phyloP scores from a whole-genome alignment of 805 yeast species.

The Metschnikowia amazonensis region DNA sequence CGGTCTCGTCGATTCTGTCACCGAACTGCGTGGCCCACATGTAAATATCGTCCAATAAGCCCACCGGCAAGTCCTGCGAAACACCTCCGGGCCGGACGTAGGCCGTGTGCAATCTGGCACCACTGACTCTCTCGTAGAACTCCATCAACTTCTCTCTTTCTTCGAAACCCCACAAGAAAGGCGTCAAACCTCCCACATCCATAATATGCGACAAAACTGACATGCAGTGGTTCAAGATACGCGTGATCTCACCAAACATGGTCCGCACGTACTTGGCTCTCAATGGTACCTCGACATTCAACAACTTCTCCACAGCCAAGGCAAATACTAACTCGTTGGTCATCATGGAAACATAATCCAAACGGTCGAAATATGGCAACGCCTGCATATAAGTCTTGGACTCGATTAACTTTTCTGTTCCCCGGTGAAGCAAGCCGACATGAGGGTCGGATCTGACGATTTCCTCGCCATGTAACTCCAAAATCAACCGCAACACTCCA shows the following conservation, averaged over 20 bases:
- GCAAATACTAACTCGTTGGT: slow-evolving; percentile 84
- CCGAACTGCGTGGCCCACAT: slow-evolving; percentile 97
- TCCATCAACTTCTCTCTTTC: slow-evolving; percentile 92
- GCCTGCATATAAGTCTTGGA: slow-evolving; percentile 85
- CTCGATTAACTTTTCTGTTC: slow-evolving; percentile 85
- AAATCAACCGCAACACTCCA: slow-evolving; percentile 82
- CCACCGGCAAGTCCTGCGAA: slow-evolving; percentile 81
- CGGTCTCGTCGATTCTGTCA: slow-evolving; percentile 86
- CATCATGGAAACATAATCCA: slow-evolving; percentile 86
- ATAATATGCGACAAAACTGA: slow-evolving; percentile 82
- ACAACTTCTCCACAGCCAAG: slow-evolving; percentile 77
- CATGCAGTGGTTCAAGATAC: slow-evolving; percentile 82
- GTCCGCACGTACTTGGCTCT: slow-evolving; percentile 85
- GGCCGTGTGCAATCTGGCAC: slow-evolving; percentile 86
- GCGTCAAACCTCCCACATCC: slow-evolving; percentile 94
- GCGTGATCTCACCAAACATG: slow-evolving; percentile 80
- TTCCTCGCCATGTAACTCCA: slow-evolving; percentile 87
- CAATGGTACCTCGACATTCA: slow-evolving; percentile 79
- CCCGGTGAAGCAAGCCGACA: slow-evolving; percentile 82
- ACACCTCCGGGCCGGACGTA: slow-evolving; percentile 93
- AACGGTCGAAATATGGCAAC: slow-evolving; percentile 81
- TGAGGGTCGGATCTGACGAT: slow-evolving; percentile 85
- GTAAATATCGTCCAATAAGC: slow-evolving; percentile 82
- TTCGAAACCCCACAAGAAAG: slow-evolving; percentile 91
- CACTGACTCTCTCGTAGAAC: slow-evolving; percentile 85